Evolutionary conservation across 2,329 filamentous ascomycete species (phyloP).

Genomic region (Calonectria ilicicola): DNA sequence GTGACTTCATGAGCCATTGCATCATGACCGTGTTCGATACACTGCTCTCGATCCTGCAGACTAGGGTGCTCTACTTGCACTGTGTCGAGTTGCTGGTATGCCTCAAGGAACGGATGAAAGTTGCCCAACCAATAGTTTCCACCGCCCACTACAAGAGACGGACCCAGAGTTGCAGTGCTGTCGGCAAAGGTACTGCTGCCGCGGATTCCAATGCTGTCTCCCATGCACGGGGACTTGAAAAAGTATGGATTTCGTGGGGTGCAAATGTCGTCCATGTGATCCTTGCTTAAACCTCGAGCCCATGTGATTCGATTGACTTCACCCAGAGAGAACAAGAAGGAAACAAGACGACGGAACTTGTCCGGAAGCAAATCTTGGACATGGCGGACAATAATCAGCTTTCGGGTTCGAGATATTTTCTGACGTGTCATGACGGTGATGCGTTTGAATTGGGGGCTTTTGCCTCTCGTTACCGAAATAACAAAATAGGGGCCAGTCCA

Average conservation of each 20-base stretch:
- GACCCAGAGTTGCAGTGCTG: slow-evolving; percentile 56
- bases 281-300: slow-evolving; percentile 52
- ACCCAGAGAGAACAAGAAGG: slow-evolving; percentile 54
- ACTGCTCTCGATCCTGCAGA: slow-evolving; percentile 52
- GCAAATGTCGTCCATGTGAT: slow-evolving; percentile 56
- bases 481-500: slow-evolving; percentile 56
- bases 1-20: slow-evolving; percentile 42
- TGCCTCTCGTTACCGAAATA: slow-evolving; percentile 53
- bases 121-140: slow-evolving; percentile 56
- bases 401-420: slow-evolving; percentile 50
- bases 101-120: slow-evolving; percentile 58
- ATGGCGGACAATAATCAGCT: slow-evolving; percentile 54
- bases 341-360: slow-evolving; percentile 43
- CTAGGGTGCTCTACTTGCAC: slow-evolving; percentile 56
- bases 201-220: slow-evolving; percentile 56
- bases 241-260: slow-evolving; percentile 56
- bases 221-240: slow-evolving; percentile 57
- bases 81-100: slow-evolving; percentile 41
- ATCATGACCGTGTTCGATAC: slow-evolving; percentile 52
- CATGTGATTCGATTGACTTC: slow-evolving; percentile 52
- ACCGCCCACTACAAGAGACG: slow-evolving; percentile 52
- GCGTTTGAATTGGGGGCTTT: slow-evolving; percentile 48
- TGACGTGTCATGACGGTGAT: slow-evolving; percentile 56
- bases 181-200: slow-evolving; percentile 46
- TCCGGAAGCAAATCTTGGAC: slow-evolving; percentile 56